Base-by-base conservation (phyloP, 208 protist species). In the Leishmania major region DNA sequence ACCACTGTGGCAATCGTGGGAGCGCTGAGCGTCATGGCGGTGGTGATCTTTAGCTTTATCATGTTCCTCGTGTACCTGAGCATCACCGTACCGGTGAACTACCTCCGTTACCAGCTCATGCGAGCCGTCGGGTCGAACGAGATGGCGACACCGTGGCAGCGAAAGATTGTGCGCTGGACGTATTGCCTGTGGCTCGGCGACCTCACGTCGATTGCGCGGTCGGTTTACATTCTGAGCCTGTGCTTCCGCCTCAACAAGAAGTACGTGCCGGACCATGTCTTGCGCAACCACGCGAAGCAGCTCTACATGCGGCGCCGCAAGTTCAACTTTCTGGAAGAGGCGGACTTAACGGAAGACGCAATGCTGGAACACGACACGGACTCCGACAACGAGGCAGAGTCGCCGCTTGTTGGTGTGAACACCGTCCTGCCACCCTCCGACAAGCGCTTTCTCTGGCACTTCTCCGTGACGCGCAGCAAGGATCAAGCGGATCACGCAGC, bases 161-260 rank as follows among this genome's bases (percentile, higher is more conserved):
- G 85, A 43, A 81, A 75, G 35, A 64, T 95, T 2, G 82, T 90
- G 40, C 74, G 83, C 13, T 85, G 76, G 72, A 93, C 88, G 45
- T 79, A 89, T 31, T 80, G 77, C 45, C 86, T 91, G 67, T 96
- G 93, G 94, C 83, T 96, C 13, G 90, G 89, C 55, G 94, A 96
- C 79, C 83, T 97, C 37, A 88, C 83, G 11, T 87, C 91, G 4
- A 84, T 97, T 45, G 85, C 92, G 11, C 82, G 87, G 75, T 80
- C 90, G 2, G 87, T 94, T 64, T 90, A 95, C 79, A 82, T 96
- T 40, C 81, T 97, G n/a, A 84, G 83, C 40, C 79, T 95, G 51
- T 93, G 90, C 80, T 97, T 95, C 51, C 83, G 76, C 31, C 86
- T 95, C 17, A 97, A 95, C 83, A 95, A 94, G 84, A 96, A 96